Percentiles rank a stretch among this genome's conserved stretches.
Evolutionary conservation across 2,329 filamentous ascomycete genomes (phyloP).

Genomic region (Chrysoporthe deuterocubensis): DNA sequence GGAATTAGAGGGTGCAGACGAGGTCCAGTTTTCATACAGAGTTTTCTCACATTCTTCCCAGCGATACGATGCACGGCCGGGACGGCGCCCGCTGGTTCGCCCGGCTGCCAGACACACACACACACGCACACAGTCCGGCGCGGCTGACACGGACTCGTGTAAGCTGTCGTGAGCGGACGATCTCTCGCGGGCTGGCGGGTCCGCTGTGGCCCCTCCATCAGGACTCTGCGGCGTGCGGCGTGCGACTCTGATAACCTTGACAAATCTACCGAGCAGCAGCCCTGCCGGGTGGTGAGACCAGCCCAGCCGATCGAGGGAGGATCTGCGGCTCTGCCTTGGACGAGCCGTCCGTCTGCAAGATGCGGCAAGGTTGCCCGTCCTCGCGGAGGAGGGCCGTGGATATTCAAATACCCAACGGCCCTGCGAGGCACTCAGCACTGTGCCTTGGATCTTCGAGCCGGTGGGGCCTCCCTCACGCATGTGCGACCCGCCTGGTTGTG

Average conservation of each 20-base stretch:
- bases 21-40: conserved; percentile 15
- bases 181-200: background rate
- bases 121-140: background rate
- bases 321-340: conserved; percentile 23
- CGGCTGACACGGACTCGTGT: background rate
- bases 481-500: background rate
- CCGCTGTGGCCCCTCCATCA: conserved; percentile 11
- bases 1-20: conserved; percentile 1
- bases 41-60: background rate
- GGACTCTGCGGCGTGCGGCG: background rate
- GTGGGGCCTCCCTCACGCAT: conserved; percentile 1
- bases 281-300: background rate
- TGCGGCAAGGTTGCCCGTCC: background rate
- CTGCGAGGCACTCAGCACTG: background rate
- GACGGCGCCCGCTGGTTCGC: background rate
- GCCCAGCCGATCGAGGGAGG: conserved; percentile 14
- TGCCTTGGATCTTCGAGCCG: background rate
- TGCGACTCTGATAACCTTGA: conserved; percentile 21
- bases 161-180: conserved; percentile 4
- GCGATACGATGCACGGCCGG: background rate
- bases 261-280: background rate
- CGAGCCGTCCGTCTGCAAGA: background rate
- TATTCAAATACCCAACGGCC: conserved; percentile 12
- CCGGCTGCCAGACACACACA: background rate
- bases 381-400: background rate